Evolutionary conservation across 768 basidiomycete genomes (phyloP).

Genomic region (Lentinula boryana): DNA sequence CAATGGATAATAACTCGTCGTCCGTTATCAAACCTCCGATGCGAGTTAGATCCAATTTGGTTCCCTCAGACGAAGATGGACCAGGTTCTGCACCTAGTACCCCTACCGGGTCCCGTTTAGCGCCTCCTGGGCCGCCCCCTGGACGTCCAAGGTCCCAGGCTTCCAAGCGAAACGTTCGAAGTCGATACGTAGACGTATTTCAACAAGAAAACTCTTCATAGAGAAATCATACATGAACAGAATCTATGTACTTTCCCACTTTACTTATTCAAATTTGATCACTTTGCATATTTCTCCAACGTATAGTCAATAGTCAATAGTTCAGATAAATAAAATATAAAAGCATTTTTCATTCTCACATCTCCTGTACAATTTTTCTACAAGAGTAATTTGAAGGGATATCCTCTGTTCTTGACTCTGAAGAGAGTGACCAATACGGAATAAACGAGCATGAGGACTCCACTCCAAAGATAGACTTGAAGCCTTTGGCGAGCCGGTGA

Average conservation of each 20-base stretch:
- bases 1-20: conserved; percentile 46
- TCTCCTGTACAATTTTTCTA: conserved; percentile 21
- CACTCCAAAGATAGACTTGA: conserved; percentile 88
- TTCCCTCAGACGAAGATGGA: conserved; percentile 36
- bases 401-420: conserved; percentile 84
- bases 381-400: conserved; percentile 76
- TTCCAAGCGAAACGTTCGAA: conserved; percentile 73
- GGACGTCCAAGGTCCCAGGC: conserved; percentile 51
- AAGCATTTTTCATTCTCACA: background rate
- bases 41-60: conserved; percentile 63
- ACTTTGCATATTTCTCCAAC: background rate
- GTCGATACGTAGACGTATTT: conserved; percentile 89
- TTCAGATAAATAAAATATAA: background rate
- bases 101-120: conserved; percentile 37
- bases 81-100: conserved; percentile 44
- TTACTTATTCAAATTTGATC: background rate
- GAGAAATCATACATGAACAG: conserved; percentile 9
- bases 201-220: conserved; percentile 41
- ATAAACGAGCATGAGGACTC: conserved; percentile 77
- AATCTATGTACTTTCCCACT: background rate
- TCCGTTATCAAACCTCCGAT: conserved; percentile 46
- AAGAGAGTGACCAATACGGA: conserved; percentile 84
- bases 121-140: conserved; percentile 47
- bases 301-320: background rate
- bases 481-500: conserved; percentile 72